Evolutionary conservation across 441 rosid genomes (phyloP).

Genomic region (Pelargonium fulgidum): DNA sequence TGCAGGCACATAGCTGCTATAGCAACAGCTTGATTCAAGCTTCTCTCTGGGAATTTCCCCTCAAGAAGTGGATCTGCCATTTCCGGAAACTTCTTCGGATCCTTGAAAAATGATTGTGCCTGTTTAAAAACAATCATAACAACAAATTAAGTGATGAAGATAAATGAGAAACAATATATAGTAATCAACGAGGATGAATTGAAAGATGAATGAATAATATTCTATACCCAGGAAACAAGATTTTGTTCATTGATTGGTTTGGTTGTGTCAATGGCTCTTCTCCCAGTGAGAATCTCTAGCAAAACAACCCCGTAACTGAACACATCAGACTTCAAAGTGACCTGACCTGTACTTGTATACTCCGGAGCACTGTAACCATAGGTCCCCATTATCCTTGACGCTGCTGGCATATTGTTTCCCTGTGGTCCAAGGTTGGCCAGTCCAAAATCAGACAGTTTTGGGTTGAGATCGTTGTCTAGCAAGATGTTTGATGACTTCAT

Average conservation of each 20-base stretch:
- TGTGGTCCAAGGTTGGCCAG: conserved; percentile 49
- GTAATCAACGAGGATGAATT: no score
- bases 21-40: conserved; percentile 85
- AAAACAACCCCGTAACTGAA: conserved; percentile 84
- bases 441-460: conserved; percentile 67
- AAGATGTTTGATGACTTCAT: conserved; percentile 70
- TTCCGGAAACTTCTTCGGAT: conserved; percentile 68
- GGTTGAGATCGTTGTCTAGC: conserved; percentile 42
- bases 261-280: conserved; percentile 66
- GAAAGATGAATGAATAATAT: not conserved
- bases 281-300: conserved; percentile 76
- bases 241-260: conserved; percentile 74
- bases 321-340: conserved; percentile 66
- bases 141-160: no score
- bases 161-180: not conserved
- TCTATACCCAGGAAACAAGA: conserved; percentile 77
- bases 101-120: conserved; percentile 77
- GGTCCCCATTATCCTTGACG: conserved; percentile 59
- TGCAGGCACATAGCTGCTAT: conserved; percentile 93
- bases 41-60: conserved; percentile 51
- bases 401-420: conserved; percentile 32
- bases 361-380: conserved; percentile 94
- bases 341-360: conserved; percentile 48
- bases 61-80: conserved; percentile 74
- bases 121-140: conserved; percentile 19